Percentiles rank a stretch among this genome's conserved stretches.
phyloP scores from a whole-genome alignment of 1,284 basidiomycete species.

The Leucoagaricus sp. region DNA sequence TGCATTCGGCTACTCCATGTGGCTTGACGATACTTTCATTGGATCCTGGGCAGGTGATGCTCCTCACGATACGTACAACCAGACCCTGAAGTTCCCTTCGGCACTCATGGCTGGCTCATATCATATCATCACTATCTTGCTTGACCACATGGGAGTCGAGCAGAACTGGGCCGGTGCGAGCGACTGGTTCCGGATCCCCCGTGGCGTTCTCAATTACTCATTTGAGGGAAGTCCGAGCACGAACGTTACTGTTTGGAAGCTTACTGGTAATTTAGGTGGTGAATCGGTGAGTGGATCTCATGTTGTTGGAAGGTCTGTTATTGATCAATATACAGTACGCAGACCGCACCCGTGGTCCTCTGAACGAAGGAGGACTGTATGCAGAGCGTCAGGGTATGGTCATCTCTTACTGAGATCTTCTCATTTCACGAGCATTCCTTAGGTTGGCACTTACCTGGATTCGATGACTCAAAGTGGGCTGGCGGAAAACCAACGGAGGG shows the following conservation, averaged over 20 bases:
- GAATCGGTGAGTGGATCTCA: constrained; percentile 35
- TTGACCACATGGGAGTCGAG: constrained; percentile 58
- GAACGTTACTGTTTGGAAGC: constrained; percentile 43
- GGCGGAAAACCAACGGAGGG: constrained; percentile 40
- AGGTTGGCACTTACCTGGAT: constrained; percentile 54
- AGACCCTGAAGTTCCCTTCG: constrained; percentile 37
- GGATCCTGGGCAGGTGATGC: constrained; percentile 49
- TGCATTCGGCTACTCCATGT: constrained; percentile 50
- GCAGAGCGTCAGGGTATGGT: constrained; percentile 44
- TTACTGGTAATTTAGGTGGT: constrained; percentile 49
- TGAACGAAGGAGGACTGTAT: constrained; percentile 51
- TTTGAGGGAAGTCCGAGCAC: constrained; percentile 41
- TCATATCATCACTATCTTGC: constrained; percentile 52
- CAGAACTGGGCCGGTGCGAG: constrained; percentile 42
- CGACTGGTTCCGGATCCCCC: constrained; percentile 45
- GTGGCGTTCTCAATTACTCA: constrained; percentile 45
- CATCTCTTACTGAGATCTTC: neutral
- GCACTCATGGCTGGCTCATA: constrained; percentile 27
- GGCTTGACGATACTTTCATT: constrained; percentile 49
- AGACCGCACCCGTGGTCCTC: constrained; percentile 44
- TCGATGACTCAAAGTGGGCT: constrained; percentile 45
- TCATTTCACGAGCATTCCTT: neutral
- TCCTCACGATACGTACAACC: constrained; percentile 31
- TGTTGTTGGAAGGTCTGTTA: neutral
- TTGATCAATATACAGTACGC: constrained; percentile 28